A percentile compares a stretch with the other conserved stretches of the same genome.
Evolutionary conservation across 345 rosid species (phyloP).

Genomic region (Populus ilicifolia): DNA sequence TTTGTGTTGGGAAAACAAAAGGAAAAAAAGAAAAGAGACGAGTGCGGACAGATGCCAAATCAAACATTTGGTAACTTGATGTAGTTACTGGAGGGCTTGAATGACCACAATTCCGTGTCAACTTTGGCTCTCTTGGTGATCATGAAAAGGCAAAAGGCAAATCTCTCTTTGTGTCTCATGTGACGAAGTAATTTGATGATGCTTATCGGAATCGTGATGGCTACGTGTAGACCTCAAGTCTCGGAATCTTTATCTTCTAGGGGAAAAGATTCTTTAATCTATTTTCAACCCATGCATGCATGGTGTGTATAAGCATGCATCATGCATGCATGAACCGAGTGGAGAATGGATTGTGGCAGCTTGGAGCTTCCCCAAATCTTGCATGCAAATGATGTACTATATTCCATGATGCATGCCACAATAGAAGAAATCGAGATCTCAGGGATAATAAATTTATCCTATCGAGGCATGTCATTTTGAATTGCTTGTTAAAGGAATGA

Average conservation of each 20-base stretch:
- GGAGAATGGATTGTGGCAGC: not conserved
- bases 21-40: too few species aligned
- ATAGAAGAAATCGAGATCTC: not conserved
- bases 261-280: slow-evolving; percentile 14
- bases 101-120: slow-evolving; percentile 21
- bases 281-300: slow-evolving; percentile 10
- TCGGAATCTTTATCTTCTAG: not conserved
- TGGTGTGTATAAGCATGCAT: not conserved
- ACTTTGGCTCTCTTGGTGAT: slow-evolving; percentile 18
- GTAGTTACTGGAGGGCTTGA: not conserved
- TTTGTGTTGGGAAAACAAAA: too few species aligned
- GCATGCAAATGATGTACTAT: not conserved
- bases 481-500: too few species aligned
- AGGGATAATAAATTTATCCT: not conserved
- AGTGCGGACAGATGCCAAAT: not conserved
- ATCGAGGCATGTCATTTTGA: not conserved
- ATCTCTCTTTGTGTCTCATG: not conserved
- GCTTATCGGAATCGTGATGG: not conserved
- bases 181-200: not conserved
- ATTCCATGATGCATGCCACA: too few species aligned
- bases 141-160: slow-evolving; percentile 9
- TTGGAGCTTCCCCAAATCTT: not conserved
- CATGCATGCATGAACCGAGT: not conserved
- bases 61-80: not conserved
- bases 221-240: not conserved